Base-by-base conservation (phyloP, 495 filamentous ascomycete genomes). In the Tuber microsphaerosporum region DNA sequence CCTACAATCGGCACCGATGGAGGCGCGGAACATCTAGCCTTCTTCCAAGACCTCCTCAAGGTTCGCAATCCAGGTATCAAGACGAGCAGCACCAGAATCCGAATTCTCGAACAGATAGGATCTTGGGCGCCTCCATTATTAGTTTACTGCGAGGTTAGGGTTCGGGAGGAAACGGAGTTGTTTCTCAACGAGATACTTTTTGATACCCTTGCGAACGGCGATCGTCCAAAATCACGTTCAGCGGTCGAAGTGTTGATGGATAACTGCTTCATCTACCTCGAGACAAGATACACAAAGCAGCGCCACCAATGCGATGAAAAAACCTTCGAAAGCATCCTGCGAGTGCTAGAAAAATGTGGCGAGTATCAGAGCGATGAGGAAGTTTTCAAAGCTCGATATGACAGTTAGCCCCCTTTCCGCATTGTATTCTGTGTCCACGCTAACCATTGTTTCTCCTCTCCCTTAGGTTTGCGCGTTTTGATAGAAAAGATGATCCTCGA, bases 91-190 rank as follows among this genome's bases (percentile, higher is more conserved):
- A 87, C 89, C 70, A 78, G 80, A 70, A 81, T 79, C 39, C 80
- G 84, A 46, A 85, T 88, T 17, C 84, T 90, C n/a, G 85, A 88
- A 12, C 86, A 84, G 26, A 83, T 93, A 17, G 86, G 88, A 0
- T 83, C 87, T 46, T 94, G 91, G 90, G 90, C 86, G 2, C 92
- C 92, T 12, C 87, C 89, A 3, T 81, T 95, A 41, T 85, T 93
- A 31, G 88, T 88, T 69, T 91, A 90, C 77, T 86, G 84, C 26
- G 90, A 92, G 61, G 83, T 83, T 19, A 74, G 81, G 4, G 86
- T 92, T 39, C 88, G 89, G 37, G 82, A 84, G 22, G 84, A 85
- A 43, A 88, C 89, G 2, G 86, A 90, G 71, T 84, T 85, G 7
- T 84, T 91, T 71, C 80, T 92, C 46, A 85, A 86, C 43, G 84